phyloP scores from a whole-genome alignment of 1,284 basidiomycete species.

The Leccinum variabile region DNA sequence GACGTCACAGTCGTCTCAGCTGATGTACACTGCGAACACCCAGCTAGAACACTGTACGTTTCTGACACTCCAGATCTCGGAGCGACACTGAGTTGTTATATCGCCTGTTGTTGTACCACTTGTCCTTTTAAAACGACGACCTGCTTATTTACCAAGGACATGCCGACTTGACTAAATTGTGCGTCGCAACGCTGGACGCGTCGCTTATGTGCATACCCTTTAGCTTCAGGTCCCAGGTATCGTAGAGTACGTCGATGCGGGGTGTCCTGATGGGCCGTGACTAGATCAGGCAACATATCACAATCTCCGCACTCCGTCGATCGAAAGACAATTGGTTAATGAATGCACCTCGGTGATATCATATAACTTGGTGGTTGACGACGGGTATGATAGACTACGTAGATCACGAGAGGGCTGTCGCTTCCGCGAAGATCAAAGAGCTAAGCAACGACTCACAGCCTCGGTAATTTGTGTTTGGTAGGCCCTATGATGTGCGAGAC shows the following conservation, averaged over 20 bases:
- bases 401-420: no score
- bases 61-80: background rate
- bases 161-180: conserved; percentile 94
- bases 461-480: no score
- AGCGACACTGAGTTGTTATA: conserved; percentile 29
- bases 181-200: conserved; percentile 33
- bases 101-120: background rate
- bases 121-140: conserved; percentile 7
- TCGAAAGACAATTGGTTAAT: background rate
- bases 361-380: no score
- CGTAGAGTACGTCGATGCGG: background rate
- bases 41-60: conserved; percentile 86
- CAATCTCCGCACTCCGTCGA: background rate
- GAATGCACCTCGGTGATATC: no score
- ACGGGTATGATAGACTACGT: no score
- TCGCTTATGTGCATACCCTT: conserved; percentile 2
- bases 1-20: conserved; percentile 69
- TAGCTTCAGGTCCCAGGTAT: background rate
- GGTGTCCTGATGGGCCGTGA: background rate
- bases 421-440: no score
- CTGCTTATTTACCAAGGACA: conserved; percentile 56
- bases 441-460: no score
- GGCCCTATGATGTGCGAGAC: no score
- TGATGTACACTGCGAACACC: conserved; percentile 92
- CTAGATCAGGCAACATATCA: no score